Evolutionary conservation across 139 green algal genomes (phyloP).

Genomic region (Yamagishiella unicocca): DNA sequence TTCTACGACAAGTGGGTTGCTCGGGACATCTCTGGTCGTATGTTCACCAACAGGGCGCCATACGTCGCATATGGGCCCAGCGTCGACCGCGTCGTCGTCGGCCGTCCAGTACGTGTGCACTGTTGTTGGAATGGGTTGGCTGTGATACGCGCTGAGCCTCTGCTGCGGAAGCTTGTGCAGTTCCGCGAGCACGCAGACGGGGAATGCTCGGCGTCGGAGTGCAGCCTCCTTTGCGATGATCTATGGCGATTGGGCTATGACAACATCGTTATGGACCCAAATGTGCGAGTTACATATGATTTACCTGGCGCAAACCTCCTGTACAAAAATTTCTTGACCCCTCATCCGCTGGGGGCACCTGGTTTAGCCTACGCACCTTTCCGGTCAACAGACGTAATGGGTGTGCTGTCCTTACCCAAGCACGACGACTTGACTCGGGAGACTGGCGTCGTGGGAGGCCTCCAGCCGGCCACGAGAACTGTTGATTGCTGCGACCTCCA

Average conservation of each 20-base stretch:
- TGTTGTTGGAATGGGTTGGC: slow-evolving; percentile 83
- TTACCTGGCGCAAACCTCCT: not conserved
- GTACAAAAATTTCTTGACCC: not conserved
- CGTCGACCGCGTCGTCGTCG: slow-evolving; percentile 39
- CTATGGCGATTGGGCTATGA: slow-evolving; percentile 59
- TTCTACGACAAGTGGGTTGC: slow-evolving; percentile 72
- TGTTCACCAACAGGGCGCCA: slow-evolving; percentile 51
- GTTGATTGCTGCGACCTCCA: slow-evolving; percentile 29
- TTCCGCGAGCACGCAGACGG: slow-evolving; percentile 50
- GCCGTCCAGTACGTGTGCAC: slow-evolving; percentile 62
- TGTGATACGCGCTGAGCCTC: slow-evolving; percentile 62
- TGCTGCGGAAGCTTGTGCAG: slow-evolving; percentile 36
- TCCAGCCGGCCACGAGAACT: not conserved
- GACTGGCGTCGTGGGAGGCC: not conserved
- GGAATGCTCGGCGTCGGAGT: slow-evolving; percentile 73
- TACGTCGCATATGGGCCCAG: slow-evolving; percentile 43
- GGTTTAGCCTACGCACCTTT: not conserved
- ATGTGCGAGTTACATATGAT: slow-evolving; percentile 53
- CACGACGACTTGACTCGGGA: slow-evolving; percentile 11
- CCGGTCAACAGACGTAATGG: not conserved
- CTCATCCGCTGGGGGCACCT: not conserved
- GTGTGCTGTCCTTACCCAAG: not conserved
- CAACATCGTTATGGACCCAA: slow-evolving; percentile 71
- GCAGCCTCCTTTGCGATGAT: slow-evolving; percentile 74
- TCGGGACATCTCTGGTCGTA: slow-evolving; percentile 56